Base-by-base conservation (phyloP, 768 basidiomycete species). In the Trametes sanguinea region DNA sequence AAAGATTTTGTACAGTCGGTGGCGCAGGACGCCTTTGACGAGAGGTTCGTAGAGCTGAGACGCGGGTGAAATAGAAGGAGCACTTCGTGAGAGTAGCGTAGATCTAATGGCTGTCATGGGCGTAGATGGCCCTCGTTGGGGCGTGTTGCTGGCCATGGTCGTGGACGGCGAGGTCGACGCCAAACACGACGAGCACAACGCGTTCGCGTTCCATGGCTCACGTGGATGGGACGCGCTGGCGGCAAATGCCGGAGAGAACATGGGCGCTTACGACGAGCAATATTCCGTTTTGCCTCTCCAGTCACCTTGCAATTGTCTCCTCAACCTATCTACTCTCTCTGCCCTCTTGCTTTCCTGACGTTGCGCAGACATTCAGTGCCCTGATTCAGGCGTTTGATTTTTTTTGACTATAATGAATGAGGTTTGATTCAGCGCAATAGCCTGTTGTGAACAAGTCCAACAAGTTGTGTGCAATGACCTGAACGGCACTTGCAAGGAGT, bases 41-140 rank as follows among this genome's bases (percentile, higher is more conserved):
- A 85, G 80, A 8, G 88, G 88, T 64, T 89, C 86, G 69, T 85
- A 92, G 1, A 78, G 74, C 65, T 85, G 81, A 5, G 80, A 74
- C 2, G 89, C 72, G 0, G 85, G 78, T 0, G 88, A 86, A 5
- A 90, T 74, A 1, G 80, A 75, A 0, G 84, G 83, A 1, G 86
- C 74, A 0, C 84, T 74, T 52, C 83, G 83, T n/a, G 79, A 74
- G 8, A 74, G 69, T 22, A 76, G 68, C 4, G 64, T 71, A 1
- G 74, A 73, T 27, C 73, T 64, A 44, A 71, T 69, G 32, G 85
- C 85, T 62, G 81, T 77, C 14, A 81, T 73, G 6, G 83, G 81
- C 14, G 79, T 73, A 40, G 72, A 62, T 1, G 61, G 57, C 10
- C 48, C 46, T 43, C 54, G 52, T 10, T 35, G 55, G 42, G 57